Percentiles rank a stretch among this genome's conserved stretches.
phyloP scores from a whole-genome alignment of 805 yeast genomes.

The Metschnikowia proteae region DNA sequence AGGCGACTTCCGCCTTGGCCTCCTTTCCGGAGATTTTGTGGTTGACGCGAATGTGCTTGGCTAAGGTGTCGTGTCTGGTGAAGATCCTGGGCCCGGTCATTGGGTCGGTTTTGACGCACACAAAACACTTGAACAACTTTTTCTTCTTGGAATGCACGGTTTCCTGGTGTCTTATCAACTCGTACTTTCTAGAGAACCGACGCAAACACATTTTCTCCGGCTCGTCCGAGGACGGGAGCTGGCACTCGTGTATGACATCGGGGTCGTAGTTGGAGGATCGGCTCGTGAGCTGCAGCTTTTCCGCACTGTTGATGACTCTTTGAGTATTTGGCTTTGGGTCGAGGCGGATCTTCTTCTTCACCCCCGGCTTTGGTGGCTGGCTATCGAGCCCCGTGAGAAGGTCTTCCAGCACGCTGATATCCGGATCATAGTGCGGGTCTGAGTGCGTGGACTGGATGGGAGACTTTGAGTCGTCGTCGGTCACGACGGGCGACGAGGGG shows the following conservation, averaged over 20 bases:
- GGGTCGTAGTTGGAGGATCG: conserved; percentile 45
- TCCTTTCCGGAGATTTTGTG: conserved; percentile 45
- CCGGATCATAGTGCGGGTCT: conserved; percentile 1
- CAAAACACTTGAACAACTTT: conserved; percentile 79
- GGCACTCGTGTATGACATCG: conserved; percentile 46
- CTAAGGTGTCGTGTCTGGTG: conserved; percentile 89
- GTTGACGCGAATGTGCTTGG: conserved; percentile 70
- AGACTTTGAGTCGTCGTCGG: conserved; percentile 6
- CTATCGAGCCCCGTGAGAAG: not conserved
- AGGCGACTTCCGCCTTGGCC: conserved; percentile 46
- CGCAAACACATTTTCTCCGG: conserved; percentile 39
- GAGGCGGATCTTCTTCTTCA: conserved; percentile 16
- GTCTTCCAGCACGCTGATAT: not conserved
- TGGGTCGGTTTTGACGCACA: conserved; percentile 71
- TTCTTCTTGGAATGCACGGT: conserved; percentile 90
- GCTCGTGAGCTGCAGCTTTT: conserved; percentile 18
- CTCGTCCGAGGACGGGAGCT: conserved; percentile 42
- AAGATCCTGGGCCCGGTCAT: conserved; percentile 67
- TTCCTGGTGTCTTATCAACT: conserved; percentile 90
- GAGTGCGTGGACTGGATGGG: not conserved
- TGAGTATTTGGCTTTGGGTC: conserved; percentile 29
- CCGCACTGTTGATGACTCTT: conserved; percentile 24
- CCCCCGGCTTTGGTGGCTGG: not conserved
- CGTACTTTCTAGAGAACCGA: conserved; percentile 65
- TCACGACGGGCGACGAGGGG: conserved; percentile 7